Conservation (phyloP, 108 stramenopile species). For the Asterionellopsis glacialis region DNA sequence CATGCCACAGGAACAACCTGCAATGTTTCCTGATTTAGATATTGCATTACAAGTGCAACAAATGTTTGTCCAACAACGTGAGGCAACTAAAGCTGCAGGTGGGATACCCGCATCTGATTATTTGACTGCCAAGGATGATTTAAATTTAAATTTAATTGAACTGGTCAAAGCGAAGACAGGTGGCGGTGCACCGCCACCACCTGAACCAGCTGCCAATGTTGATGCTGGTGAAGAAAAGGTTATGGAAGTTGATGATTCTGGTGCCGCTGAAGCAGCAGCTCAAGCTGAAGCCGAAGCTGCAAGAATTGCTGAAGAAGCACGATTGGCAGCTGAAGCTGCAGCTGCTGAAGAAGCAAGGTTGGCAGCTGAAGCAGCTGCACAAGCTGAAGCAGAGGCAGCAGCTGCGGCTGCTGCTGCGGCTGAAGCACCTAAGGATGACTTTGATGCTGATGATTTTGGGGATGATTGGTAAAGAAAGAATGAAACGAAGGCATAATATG, state of each 20-base stretch:
- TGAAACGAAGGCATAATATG: too few relatives aligned
- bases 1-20: conserved; percentile 76
- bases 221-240: conserved; percentile 18
- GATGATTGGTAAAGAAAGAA: conserved; percentile 64
- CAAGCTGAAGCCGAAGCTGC: conserved; percentile 31
- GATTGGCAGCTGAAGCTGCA: conserved; percentile 5
- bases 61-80: conserved; percentile 83
- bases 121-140: conserved; percentile 83
- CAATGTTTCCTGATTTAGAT: conserved; percentile 87
- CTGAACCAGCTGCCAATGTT: conserved; percentile 12
- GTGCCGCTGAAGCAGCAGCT: conserved; percentile 13
- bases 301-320: conserved; percentile 21
- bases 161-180: conserved; percentile 61
- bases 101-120: conserved; percentile 67
- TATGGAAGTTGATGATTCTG: not conserved
- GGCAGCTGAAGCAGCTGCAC: conserved; percentile 39
- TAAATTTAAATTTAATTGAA: conserved; percentile 85
- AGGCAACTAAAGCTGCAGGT: conserved; percentile 53
- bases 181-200: conserved; percentile 20
- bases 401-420: conserved; percentile 12
- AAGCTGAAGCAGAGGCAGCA: conserved; percentile 13
- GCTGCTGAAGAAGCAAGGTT: conserved; percentile 22
- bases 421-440: conserved; percentile 4
- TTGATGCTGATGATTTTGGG: conserved; percentile 56
- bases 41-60: conserved; percentile 89